phyloP scores from a whole-genome alignment of 2,329 filamentous ascomycete species.

The Beauveria scarabaeidicola region DNA sequence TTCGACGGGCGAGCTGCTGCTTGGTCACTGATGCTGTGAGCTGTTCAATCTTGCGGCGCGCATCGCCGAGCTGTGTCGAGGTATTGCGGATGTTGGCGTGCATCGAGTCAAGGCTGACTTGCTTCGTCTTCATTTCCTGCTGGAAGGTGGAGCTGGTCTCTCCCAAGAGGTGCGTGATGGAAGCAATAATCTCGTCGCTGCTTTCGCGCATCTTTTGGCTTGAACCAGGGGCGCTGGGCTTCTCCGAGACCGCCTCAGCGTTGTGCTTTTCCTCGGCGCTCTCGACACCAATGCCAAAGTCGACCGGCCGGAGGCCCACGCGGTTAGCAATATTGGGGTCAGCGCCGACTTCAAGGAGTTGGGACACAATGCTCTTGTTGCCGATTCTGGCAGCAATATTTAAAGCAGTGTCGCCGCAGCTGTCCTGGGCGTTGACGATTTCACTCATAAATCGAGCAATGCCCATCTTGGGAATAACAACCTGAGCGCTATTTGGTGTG shows the following conservation, averaged over 20 bases:
- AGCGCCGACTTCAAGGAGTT: constrained; percentile 88
- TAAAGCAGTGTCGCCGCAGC: constrained; percentile 86
- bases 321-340: constrained; percentile 89
- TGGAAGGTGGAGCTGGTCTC: constrained; percentile 74
- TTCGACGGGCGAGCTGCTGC: constrained; percentile 59
- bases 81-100: constrained; percentile 74
- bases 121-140: constrained; percentile 72
- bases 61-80: constrained; percentile 68
- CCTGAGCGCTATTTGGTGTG: constrained; percentile 31
- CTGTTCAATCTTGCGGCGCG: constrained; percentile 63
- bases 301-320: constrained; percentile 78
- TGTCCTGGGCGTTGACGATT: constrained; percentile 92
- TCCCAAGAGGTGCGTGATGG: constrained; percentile 74
- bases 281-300: constrained; percentile 83
- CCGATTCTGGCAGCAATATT: constrained; percentile 91
- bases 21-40: constrained; percentile 57
- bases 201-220: constrained; percentile 58
- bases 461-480: constrained; percentile 58
- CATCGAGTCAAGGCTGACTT: constrained; percentile 71
- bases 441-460: constrained; percentile 92
- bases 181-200: constrained; percentile 69
- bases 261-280: constrained; percentile 35
- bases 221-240: constrained; percentile 35
- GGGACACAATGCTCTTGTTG: constrained; percentile 92
- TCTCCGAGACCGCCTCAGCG: constrained; percentile 31